phyloP scores from a whole-genome alignment of 2,329 filamentous ascomycete species.

The Epichloe amarillans region DNA sequence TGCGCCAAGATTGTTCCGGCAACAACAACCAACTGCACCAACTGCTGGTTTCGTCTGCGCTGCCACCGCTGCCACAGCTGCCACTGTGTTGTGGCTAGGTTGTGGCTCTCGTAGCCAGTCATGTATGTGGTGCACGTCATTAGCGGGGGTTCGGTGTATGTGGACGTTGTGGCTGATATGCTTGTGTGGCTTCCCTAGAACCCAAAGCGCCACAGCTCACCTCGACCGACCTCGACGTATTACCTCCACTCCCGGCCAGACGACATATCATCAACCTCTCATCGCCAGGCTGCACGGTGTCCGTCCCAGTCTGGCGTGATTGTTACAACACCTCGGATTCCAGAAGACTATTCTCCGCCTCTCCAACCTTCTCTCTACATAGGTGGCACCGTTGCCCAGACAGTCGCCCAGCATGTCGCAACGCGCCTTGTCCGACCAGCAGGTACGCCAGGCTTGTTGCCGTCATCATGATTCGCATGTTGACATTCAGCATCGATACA shows the following conservation, averaged over 20 bases:
- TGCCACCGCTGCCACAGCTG: no score
- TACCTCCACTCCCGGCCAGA: constrained; percentile 7
- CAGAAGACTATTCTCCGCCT: constrained; percentile 1
- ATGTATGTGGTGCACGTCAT: background rate
- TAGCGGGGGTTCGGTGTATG: background rate
- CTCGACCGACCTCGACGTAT: background rate
- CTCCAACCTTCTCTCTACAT: constrained; percentile 13
- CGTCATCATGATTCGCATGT: constrained; percentile 7
- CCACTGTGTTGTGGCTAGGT: no score
- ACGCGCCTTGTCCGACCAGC: constrained; percentile 95
- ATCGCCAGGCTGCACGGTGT: background rate
- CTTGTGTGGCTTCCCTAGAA: background rate
- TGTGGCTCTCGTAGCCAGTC: background rate
- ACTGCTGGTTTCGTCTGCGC: no score
- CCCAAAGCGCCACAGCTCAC: constrained; percentile 17
- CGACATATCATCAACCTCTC: constrained; percentile 3
- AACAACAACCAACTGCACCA: background rate
- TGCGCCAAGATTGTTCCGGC: background rate
- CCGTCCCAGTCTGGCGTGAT: background rate
- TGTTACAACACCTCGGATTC: background rate
- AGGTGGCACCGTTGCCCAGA: constrained; percentile 3
- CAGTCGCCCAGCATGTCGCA: constrained; percentile 62
- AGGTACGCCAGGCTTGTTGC: constrained; percentile 43
- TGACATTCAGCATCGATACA: constrained; percentile 9
- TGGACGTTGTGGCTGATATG: background rate